Evolutionary conservation across 257 asterid species (phyloP).

Genomic region (Salvia miltiorrhiza): DNA sequence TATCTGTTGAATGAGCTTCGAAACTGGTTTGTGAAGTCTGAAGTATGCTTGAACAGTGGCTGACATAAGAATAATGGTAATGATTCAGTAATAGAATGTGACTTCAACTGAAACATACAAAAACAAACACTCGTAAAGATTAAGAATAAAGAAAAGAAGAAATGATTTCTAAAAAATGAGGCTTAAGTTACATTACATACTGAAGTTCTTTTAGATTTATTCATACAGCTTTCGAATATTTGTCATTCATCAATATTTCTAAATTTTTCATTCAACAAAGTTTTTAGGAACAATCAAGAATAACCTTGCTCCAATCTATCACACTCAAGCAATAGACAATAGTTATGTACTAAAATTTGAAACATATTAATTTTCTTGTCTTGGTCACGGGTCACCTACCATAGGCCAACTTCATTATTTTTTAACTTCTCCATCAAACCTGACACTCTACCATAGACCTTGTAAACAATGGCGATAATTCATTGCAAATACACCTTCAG

Average conservation of each 20-base stretch:
- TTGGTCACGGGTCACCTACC: constrained; percentile 19
- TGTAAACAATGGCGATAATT: neutral
- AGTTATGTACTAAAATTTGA: neutral
- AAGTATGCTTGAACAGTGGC: constrained; percentile 74
- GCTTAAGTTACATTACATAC: too few relatives aligned
- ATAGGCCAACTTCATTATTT: neutral
- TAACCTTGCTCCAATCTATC: neutral
- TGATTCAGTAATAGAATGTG: neutral
- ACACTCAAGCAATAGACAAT: neutral
- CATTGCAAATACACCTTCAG: neutral
- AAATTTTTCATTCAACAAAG: neutral
- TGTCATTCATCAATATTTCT: neutral
- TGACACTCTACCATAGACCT: neutral
- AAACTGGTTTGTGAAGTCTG: constrained; percentile 59
- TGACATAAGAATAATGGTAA: constrained; percentile 38
- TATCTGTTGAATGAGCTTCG: constrained; percentile 55
- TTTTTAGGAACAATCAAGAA: neutral
- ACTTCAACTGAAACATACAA: neutral
- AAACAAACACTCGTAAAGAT: too few relatives aligned
- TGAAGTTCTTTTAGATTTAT: too few relatives aligned
- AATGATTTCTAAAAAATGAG: too few relatives aligned
- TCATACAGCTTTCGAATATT: neutral
- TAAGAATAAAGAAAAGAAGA: too few relatives aligned
- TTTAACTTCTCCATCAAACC: neutral
- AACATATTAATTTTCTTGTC: constrained; percentile 8